A percentile compares a stretch with the other conserved stretches of the same genome.
These are phyloP conservation scores for Eucalyptus pauciflora DNA, from an alignment of 345 rosid species.

Conservation along the genomic window DNA sequence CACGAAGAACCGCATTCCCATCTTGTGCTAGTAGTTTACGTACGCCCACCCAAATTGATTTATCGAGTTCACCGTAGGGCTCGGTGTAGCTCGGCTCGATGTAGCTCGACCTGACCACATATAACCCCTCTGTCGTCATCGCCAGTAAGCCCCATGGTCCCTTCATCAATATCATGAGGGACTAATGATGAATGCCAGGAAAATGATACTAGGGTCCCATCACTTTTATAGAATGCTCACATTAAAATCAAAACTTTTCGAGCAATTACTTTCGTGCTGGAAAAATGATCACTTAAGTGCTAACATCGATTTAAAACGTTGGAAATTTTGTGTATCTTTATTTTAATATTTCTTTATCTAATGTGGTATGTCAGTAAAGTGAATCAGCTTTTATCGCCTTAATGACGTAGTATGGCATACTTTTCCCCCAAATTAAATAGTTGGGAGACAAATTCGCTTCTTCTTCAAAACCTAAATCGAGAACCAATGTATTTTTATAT, in stretches of 20 bases:
- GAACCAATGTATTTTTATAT: not conserved
- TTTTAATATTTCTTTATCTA: not conserved
- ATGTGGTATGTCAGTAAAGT: fast-evolving
- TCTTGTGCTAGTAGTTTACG: too few species aligned
- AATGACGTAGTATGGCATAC: not conserved
- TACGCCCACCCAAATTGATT: too few species aligned
- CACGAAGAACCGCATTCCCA: too few species aligned
- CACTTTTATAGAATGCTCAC: fast-evolving
- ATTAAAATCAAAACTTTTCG: fast-evolving
- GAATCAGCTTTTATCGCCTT: not conserved
- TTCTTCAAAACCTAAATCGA: not conserved
- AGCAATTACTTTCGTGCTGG: fast-evolving
- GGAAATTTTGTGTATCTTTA: fast-evolving
- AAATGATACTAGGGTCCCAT: not conserved
- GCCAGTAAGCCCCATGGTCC: too few species aligned
- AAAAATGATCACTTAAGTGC: not conserved
- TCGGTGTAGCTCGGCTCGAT: fast-evolving
- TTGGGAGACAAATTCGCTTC: not conserved
- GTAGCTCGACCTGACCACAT: too few species aligned
- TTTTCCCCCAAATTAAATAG: not conserved
- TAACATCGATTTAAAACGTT: not conserved
- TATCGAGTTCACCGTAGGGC: not conserved
- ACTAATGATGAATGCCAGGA: not conserved
- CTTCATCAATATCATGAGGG: too few species aligned
- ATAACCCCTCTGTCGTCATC: too few species aligned